A percentile compares a stretch with the other conserved stretches of the same genome.
These are phyloP conservation scores for Epichloe scottii DNA, from an alignment of 2,329 filamentous ascomycete species.

Conservation along the genomic window DNA sequence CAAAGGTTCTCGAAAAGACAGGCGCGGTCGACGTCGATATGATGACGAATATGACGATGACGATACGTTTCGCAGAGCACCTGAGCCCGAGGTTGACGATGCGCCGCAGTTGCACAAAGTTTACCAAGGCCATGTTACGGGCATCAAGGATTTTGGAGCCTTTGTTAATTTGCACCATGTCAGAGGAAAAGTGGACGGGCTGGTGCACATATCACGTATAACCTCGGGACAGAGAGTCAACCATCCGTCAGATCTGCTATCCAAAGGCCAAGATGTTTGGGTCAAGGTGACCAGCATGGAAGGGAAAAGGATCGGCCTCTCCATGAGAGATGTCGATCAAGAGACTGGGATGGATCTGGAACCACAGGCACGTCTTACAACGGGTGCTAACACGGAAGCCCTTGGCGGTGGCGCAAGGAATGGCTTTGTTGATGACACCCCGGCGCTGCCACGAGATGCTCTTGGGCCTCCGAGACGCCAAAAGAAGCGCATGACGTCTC, in stretches of 20 bases:
- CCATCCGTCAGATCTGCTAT: conserved; percentile 79
- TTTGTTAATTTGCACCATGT: conserved; percentile 90
- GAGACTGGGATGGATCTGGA: conserved; percentile 71
- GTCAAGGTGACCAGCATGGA: conserved; percentile 88
- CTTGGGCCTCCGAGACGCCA: conserved; percentile 39
- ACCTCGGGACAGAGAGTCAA: conserved; percentile 75
- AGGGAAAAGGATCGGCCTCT: conserved; percentile 68
- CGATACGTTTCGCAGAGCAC: conserved; percentile 51
- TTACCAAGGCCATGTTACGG: conserved; percentile 81
- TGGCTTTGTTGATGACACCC: conserved; percentile 36
- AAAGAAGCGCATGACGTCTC: conserved; percentile 90
- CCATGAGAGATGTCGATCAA: conserved; percentile 97
- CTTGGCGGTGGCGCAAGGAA: conserved; percentile 54
- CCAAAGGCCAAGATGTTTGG: conserved; percentile 71
- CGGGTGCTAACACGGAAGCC: conserved; percentile 80
- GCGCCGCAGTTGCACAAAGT: conserved; percentile 71
- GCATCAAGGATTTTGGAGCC: conserved; percentile 87
- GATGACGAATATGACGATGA: conserved; percentile 31
- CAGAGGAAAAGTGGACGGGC: conserved; percentile 75
- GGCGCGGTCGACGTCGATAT: conserved; percentile 26
- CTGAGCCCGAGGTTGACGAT: conserved; percentile 68
- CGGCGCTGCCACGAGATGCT: conserved; percentile 24
- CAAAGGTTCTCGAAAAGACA: conserved; percentile 18
- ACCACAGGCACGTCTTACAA: conserved; percentile 65
- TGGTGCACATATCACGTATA: conserved; percentile 89